A percentile compares a stretch with the other conserved stretches of the same genome.
Conservation (phyloP, 495 filamentous ascomycete genomes). For the Aspergillus panamensis region DNA sequence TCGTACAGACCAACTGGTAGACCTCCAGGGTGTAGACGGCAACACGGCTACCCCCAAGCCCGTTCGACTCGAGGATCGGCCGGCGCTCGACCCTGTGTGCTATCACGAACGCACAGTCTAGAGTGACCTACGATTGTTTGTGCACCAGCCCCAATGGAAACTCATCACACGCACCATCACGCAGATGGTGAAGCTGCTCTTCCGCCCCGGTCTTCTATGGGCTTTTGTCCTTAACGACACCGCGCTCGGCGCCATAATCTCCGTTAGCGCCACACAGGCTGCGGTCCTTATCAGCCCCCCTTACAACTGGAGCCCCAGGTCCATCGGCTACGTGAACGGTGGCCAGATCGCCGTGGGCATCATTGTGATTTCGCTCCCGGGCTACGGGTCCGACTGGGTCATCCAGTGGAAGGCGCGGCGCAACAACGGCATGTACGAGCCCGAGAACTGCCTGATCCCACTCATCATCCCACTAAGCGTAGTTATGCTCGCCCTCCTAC, state of each 20-base stretch:
- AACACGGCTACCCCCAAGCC: no score
- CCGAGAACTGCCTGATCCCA: constrained; percentile 29
- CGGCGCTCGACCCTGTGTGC: constrained; percentile 22
- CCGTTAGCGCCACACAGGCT: constrained; percentile 35
- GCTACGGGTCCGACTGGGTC: constrained; percentile 27
- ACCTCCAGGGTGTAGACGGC: no score
- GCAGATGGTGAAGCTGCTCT: constrained; percentile 21
- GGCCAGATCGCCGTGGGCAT: constrained; percentile 30
- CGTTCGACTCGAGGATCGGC: constrained; percentile 7
- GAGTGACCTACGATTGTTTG: no score
- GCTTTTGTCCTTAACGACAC: constrained; percentile 33
- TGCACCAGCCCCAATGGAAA: constrained; percentile 17
- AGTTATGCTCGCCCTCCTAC: constrained; percentile 23
- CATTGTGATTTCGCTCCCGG: constrained; percentile 32
- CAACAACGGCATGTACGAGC: constrained; percentile 31
- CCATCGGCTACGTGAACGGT: constrained; percentile 32
- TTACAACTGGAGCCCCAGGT: constrained; percentile 32
- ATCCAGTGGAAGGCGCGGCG: constrained; percentile 24
- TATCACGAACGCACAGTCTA: constrained; percentile 24
- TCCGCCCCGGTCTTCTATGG: constrained; percentile 43
- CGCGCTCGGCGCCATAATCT: constrained; percentile 34
- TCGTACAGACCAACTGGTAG: not conserved
- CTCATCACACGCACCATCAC: not conserved
- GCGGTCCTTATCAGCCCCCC: constrained; percentile 27
- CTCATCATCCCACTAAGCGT: constrained; percentile 31